A percentile compares a stretch with the other conserved stretches of the same genome.
Conservation (phyloP, 345 rosid species). For the Arabidopsis suecica region DNA sequence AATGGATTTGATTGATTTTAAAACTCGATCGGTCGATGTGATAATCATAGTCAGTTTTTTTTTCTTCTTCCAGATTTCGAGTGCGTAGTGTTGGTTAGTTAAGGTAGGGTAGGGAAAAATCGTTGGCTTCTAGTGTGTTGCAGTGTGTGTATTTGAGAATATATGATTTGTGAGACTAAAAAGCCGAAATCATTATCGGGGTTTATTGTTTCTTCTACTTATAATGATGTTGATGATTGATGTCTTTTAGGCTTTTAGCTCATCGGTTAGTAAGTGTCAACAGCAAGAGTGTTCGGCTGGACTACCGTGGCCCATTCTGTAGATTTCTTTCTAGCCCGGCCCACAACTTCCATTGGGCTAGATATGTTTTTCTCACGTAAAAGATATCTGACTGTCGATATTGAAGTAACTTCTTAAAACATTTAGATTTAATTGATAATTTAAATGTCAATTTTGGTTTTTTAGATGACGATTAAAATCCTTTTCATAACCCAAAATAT, state of each 20-base stretch:
- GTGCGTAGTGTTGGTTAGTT: conserved; percentile 37
- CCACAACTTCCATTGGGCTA: too few relatives aligned
- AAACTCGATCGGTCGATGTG: conserved; percentile 7
- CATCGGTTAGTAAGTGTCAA: neutral
- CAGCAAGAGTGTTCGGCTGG: too few relatives aligned
- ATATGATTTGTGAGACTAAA: conserved; percentile 28
- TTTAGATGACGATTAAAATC: too few relatives aligned
- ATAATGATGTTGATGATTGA: neutral
- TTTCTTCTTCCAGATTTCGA: conserved; percentile 2
- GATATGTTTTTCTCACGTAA: too few relatives aligned
- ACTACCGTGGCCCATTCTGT: too few relatives aligned
- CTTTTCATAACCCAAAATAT: too few relatives aligned
- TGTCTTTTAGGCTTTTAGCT: neutral
- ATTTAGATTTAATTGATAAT: too few relatives aligned
- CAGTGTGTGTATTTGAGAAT: conserved; percentile 29
- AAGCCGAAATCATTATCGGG: conserved; percentile 12
- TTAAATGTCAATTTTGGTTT: too few relatives aligned
- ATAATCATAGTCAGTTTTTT: neutral
- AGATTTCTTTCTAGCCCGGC: too few relatives aligned
- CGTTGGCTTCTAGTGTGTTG: conserved; percentile 33
- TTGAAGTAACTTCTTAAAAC: too few relatives aligned
- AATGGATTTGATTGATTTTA: conserved; percentile 40
- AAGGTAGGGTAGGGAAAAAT: conserved; percentile 26
- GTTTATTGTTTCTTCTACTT: neutral
- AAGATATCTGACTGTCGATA: too few relatives aligned